Percentiles rank a stretch among this genome's conserved stretches.
phyloP scores from a whole-genome alignment of 805 yeast genomes.

The Naumovozyma castellii region DNA sequence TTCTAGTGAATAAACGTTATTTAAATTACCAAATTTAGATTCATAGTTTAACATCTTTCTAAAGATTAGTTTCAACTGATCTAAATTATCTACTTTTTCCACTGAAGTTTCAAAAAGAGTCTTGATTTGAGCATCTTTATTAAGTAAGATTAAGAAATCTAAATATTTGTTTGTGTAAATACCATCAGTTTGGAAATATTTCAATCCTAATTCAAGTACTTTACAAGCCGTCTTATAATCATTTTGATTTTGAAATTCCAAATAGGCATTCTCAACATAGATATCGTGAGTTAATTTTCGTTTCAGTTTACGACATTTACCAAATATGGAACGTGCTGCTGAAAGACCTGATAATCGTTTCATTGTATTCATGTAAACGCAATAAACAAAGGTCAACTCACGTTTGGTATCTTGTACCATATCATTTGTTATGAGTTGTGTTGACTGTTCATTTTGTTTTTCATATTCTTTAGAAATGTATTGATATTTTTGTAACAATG shows the following conservation, averaged over 20 bases:
- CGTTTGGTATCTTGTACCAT: conserved; percentile 7
- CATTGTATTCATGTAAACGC: conserved; percentile 58
- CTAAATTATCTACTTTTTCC: conserved; percentile 33
- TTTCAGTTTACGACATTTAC: conserved; percentile 55
- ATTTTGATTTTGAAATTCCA: conserved; percentile 62
- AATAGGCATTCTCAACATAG: conserved; percentile 69
- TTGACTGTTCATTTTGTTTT: conserved; percentile 5
- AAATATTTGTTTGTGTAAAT: conserved; percentile 61
- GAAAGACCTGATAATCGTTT: conserved; percentile 60
- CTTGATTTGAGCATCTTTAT: conserved; percentile 66
- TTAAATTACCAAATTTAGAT: conserved; percentile 57
- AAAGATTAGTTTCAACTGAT: conserved; percentile 39
- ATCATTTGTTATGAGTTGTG: conserved; percentile 4
- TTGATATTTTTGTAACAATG: conserved; percentile 34
- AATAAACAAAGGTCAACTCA: conserved; percentile 52
- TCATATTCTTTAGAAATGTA: too few relatives aligned
- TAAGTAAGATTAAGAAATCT: conserved; percentile 56
- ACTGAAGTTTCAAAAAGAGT: conserved; percentile 74
- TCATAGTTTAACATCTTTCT: conserved; percentile 60
- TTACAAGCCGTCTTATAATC: conserved; percentile 61
- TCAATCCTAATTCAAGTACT: conserved; percentile 73
- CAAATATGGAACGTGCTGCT: conserved; percentile 65
- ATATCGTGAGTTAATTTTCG: conserved; percentile 57
- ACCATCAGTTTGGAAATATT: conserved; percentile 42
- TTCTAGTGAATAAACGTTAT: conserved; percentile 57